A percentile compares a stretch with the other conserved stretches of the same genome.
Conservation (phyloP, 2,329 filamentous ascomycete species). For the Sphaerostilbella broomeana region DNA sequence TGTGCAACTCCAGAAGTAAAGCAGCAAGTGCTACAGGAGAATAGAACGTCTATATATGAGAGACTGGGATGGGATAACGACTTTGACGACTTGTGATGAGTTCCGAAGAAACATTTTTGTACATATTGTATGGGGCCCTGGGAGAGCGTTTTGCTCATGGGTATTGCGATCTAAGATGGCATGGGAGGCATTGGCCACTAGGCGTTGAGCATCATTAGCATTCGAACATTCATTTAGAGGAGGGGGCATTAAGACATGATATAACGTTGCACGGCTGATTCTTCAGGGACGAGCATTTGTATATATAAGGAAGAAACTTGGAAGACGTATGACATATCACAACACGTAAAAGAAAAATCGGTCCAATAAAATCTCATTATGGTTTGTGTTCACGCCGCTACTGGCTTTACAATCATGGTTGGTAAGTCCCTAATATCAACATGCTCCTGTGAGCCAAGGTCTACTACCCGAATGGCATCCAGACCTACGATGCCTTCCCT, state of each 20-base stretch:
- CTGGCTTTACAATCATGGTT: conserved; percentile 51
- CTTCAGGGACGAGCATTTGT: conserved; percentile 1
- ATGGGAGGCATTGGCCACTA: too few species aligned
- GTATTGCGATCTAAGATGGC: too few species aligned
- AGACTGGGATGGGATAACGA: conserved; percentile 54
- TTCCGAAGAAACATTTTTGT: conserved; percentile 6
- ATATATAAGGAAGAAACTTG: neutral
- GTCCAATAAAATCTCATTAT: too few species aligned
- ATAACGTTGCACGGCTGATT: too few species aligned
- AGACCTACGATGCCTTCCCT: conserved; percentile 60
- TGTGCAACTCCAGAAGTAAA: conserved; percentile 15
- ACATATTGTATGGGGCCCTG: too few species aligned
- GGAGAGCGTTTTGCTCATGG: too few species aligned
- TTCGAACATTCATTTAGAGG: too few species aligned
- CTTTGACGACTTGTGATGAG: conserved; percentile 40
- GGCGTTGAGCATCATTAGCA: too few species aligned
- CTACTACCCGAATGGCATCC: conserved; percentile 66
- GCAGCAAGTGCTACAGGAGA: conserved; percentile 17
- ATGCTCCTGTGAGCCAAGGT: conserved; percentile 67
- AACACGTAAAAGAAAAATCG: too few species aligned
- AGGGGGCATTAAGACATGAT: too few species aligned
- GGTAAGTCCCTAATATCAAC: conserved; percentile 72
- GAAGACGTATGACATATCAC: neutral
- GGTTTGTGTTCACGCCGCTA: conserved; percentile 18
- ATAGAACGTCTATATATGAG: conserved; percentile 44